These are phyloP conservation scores for Pyrrhoderma noxium DNA, from an alignment of 1,284 basidiomycete species.

Conservation along the genomic window DNA sequence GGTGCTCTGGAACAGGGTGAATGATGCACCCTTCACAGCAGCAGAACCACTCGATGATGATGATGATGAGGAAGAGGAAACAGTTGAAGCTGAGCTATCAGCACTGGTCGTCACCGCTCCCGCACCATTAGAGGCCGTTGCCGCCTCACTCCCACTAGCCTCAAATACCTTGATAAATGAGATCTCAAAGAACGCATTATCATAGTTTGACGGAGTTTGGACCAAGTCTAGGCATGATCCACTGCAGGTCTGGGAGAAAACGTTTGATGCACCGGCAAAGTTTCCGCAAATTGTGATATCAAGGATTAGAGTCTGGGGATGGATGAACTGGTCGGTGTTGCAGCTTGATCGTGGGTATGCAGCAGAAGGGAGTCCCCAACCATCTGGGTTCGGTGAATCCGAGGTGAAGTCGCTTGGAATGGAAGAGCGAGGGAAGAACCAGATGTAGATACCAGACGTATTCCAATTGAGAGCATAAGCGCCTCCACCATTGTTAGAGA, in stretches of 20 bases:
- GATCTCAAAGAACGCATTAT: conserved; percentile 18
- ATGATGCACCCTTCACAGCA: too few relatives aligned
- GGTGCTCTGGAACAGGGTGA: conserved; percentile 2
- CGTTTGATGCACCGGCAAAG: conserved; percentile 18
- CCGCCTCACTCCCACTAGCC: background rate
- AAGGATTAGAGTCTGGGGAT: conserved; percentile 18
- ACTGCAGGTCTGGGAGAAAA: conserved; percentile 17
- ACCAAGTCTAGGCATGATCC: conserved; percentile 17
- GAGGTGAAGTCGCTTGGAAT: conserved; percentile 14
- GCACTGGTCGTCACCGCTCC: background rate
- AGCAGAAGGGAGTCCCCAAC: conserved; percentile 18
- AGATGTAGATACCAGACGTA: conserved; percentile 35
- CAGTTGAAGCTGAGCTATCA: background rate
- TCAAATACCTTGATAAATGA: conserved; percentile 16
- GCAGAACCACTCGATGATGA: too few relatives aligned
- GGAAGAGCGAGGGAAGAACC: conserved; percentile 30
- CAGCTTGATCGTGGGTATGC: conserved; percentile 14
- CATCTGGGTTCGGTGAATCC: conserved; percentile 12
- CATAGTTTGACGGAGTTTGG: conserved; percentile 15
- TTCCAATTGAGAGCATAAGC: conserved; percentile 40
- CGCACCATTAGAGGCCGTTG: conserved; percentile 12
- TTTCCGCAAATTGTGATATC: conserved; percentile 22
- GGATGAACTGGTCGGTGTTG: conserved; percentile 13
- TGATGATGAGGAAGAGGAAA: too few relatives aligned
- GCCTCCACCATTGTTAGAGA: conserved; percentile 35